These are phyloP conservation scores for Pholiota conissans DNA, from an alignment of 768 basidiomycete genomes.

Conservation along the genomic window DNA sequence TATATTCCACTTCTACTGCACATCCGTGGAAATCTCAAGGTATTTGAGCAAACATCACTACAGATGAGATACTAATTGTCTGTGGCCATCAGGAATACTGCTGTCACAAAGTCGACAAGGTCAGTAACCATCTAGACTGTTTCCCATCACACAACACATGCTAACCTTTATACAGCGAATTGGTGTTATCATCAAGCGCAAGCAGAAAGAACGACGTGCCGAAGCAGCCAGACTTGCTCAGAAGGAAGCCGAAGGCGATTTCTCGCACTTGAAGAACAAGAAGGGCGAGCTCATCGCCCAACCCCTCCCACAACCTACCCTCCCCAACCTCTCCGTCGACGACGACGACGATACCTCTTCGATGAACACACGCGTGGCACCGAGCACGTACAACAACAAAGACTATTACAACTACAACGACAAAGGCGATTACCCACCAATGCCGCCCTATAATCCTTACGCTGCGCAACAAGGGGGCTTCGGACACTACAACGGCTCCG, in stretches of 20 bases:
- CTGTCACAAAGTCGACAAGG: constrained; percentile 99
- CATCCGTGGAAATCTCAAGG: constrained; percentile 97
- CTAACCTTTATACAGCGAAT: constrained; percentile 63
- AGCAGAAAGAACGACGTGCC: constrained; percentile 81
- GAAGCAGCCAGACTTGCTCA: constrained; percentile 81
- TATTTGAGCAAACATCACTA: constrained; percentile 23
- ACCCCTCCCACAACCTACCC: constrained; percentile 89
- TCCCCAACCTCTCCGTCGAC: constrained; percentile 88
- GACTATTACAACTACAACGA: constrained; percentile 59
- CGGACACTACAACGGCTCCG: constrained; percentile 59
- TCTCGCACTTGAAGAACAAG: constrained; percentile 89
- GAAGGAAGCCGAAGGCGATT: constrained; percentile 92
- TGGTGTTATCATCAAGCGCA: constrained; percentile 87
- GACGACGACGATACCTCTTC: constrained; percentile 70
- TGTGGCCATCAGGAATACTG: constrained; percentile 88
- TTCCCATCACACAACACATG: neutral
- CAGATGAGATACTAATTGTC: neutral
- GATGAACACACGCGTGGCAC: constrained; percentile 54
- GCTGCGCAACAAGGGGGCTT: constrained; percentile 53
- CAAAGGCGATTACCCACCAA: constrained; percentile 60
- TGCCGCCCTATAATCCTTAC: constrained; percentile 79
- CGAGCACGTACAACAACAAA: constrained; percentile 54
- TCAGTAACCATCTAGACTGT: constrained; percentile 26
- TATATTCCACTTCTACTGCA: constrained; percentile 95
- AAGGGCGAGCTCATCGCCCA: constrained; percentile 82